A percentile compares a stretch with the other conserved stretches of the same genome.
Conservation (phyloP, 352 stramenopile genomes). For the Pythium sp. region DNA sequence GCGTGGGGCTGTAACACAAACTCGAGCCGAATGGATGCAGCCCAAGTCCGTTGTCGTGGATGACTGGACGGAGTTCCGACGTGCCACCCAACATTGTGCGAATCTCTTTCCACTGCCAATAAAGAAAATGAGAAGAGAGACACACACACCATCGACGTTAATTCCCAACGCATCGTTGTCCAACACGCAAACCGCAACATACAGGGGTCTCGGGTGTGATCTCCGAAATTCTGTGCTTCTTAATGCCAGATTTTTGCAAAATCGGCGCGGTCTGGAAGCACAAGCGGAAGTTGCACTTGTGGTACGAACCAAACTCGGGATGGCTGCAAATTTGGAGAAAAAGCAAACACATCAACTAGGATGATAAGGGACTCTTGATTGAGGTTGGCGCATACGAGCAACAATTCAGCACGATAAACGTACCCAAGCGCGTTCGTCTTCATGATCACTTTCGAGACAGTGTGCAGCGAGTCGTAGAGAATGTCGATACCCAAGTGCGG, state of each 20-base stretch:
- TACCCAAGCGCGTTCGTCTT: conserved; percentile 80
- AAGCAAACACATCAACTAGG: neutral
- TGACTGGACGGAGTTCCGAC: conserved; percentile 58
- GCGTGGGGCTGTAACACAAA: conserved; percentile 68
- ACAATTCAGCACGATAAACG: neutral
- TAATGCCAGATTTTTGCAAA: conserved; percentile 43
- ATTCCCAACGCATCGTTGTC: neutral
- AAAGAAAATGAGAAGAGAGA: conserved; percentile 2
- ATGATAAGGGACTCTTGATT: neutral
- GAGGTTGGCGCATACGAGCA: too few relatives aligned
- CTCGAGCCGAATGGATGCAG: conserved; percentile 79
- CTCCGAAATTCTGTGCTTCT: conserved; percentile 39
- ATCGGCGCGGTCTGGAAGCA: conserved; percentile 43
- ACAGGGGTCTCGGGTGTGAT: conserved; percentile 73
- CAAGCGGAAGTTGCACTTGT: conserved; percentile 85
- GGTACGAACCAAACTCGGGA: conserved; percentile 75
- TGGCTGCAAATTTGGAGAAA: conserved; percentile 34
- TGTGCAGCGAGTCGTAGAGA: conserved; percentile 71
- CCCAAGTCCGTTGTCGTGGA: conserved; percentile 74
- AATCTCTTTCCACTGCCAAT: conserved; percentile 64
- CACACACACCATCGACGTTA: neutral
- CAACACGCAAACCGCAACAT: conserved; percentile 7
- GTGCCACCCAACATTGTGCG: conserved; percentile 45
- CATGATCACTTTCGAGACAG: conserved; percentile 71
- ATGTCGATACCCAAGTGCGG: conserved; percentile 77